Conservation (phyloP, 306 rosid genomes). For the Trifolium pratense region DNA sequence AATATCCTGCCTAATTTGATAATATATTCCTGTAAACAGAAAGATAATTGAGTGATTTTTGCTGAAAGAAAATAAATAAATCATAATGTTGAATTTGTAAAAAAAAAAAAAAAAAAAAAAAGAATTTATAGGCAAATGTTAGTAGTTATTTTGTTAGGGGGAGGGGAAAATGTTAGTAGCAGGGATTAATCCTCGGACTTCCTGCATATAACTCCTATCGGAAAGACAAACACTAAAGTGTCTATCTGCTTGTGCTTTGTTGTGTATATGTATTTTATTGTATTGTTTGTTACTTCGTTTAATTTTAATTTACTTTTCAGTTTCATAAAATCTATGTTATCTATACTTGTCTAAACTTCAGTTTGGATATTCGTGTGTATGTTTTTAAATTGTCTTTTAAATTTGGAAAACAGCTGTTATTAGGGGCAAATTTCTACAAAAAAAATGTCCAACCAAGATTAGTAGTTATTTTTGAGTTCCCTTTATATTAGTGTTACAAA, state of each 20-base stretch:
- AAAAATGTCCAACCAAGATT: background rate
- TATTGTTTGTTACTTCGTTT: too few species aligned
- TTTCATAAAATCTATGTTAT: background rate
- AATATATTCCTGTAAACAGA: constrained; percentile 39
- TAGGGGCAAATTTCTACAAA: background rate
- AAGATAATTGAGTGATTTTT: constrained; percentile 18
- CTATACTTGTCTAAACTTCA: background rate
- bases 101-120: too few species aligned
- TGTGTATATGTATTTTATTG: too few species aligned
- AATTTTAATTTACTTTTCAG: too few species aligned
- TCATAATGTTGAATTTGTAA: background rate
- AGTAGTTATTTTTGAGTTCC: background rate
- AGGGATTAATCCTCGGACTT: too few species aligned
- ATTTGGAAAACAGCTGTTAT: background rate
- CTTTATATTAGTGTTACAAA: background rate
- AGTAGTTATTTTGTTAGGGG: too few species aligned
- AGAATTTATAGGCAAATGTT: too few species aligned
- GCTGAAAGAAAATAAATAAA: background rate
- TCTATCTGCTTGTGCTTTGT: too few species aligned
- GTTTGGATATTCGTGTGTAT: background rate
- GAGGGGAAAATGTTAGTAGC: too few species aligned
- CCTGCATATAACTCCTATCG: too few species aligned
- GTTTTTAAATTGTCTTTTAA: background rate
- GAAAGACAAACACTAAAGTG: too few species aligned
- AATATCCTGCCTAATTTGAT: constrained; percentile 37